A percentile compares a stretch with the other conserved stretches of the same genome.
Evolutionary conservation across 2,329 filamentous ascomycete species (phyloP).

Genomic region (Helotiales sp.): DNA sequence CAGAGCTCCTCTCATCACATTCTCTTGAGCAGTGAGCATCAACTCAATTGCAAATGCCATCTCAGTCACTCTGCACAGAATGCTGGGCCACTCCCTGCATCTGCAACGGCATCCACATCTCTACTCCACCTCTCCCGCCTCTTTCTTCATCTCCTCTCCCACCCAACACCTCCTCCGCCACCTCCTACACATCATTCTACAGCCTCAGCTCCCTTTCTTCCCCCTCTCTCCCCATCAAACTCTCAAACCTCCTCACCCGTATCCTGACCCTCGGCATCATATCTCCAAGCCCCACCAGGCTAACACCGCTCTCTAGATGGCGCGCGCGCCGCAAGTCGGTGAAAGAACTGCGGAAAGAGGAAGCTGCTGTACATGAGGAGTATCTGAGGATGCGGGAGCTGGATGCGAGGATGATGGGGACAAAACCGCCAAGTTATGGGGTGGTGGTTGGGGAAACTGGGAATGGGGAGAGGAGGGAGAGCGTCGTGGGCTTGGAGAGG

Average conservation of each 20-base stretch:
- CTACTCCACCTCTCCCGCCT: not conserved
- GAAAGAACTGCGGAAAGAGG: constrained; percentile 50
- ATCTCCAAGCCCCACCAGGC: not conserved
- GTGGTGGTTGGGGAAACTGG: not conserved
- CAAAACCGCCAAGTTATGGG: constrained; percentile 17
- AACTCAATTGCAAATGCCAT: not conserved
- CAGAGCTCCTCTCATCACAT: not conserved
- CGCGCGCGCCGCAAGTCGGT: constrained; percentile 28
- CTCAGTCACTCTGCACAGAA: not conserved
- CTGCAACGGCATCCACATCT: not conserved
- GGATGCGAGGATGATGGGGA: constrained; percentile 48
- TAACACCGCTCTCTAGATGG: constrained; percentile 13
- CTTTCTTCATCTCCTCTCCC: not conserved
- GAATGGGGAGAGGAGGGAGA: not conserved
- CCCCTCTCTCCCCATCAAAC: not conserved
- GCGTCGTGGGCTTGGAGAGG: not conserved
- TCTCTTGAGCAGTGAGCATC: not conserved
- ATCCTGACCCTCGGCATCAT: not conserved
- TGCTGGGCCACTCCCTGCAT: not conserved
- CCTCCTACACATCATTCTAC: not conserved
- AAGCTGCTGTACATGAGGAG: constrained; percentile 59
- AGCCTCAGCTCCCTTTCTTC: not conserved
- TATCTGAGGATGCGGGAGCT: constrained; percentile 53
- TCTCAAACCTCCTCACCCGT: not conserved
- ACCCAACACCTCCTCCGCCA: not conserved